Conservation (phyloP, 805 yeast genomes). For the Saturnispora zaruensis region DNA sequence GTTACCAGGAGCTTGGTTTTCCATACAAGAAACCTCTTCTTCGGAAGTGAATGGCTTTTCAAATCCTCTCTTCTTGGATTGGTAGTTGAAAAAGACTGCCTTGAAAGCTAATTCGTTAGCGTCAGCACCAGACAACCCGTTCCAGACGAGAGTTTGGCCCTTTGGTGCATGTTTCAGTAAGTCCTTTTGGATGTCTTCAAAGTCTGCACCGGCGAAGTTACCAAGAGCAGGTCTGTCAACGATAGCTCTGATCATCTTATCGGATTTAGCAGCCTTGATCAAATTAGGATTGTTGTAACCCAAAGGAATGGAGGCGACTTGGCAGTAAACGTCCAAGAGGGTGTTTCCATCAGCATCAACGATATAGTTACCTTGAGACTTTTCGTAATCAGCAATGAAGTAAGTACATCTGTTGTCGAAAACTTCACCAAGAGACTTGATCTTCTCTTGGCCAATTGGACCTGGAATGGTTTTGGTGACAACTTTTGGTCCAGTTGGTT, state of each 20-base stretch:
- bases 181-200: conserved; percentile 42
- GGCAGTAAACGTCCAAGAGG: conserved; percentile 69
- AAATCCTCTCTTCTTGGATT: conserved; percentile 58
- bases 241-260: conserved; percentile 61
- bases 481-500: conserved; percentile 65
- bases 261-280: conserved; percentile 58
- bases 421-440: conserved; percentile 48
- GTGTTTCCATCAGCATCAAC: conserved; percentile 75
- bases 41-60: conserved; percentile 50
- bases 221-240: conserved; percentile 83
- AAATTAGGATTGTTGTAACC: conserved; percentile 82
- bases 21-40: conserved; percentile 70
- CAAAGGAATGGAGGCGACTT: conserved; percentile 75
- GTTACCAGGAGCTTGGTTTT: conserved; percentile 78
- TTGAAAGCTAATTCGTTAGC: conserved; percentile 86
- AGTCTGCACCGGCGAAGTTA: conserved; percentile 66
- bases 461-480: conserved; percentile 65
- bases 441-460: conserved; percentile 49
- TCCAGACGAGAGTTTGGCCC: conserved; percentile 69
- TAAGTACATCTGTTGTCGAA: conserved; percentile 68
- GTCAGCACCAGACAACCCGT: conserved; percentile 77
- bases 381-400: conserved; percentile 67
- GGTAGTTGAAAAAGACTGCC: conserved; percentile 80
- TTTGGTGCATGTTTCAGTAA: conserved; percentile 69
- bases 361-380: conserved; percentile 71